A percentile compares a stretch with the other conserved stretches of the same genome.
phyloP scores from a whole-genome alignment of 1,139 yeast genomes.

The Chernovozyma sophiae-reginae region DNA sequence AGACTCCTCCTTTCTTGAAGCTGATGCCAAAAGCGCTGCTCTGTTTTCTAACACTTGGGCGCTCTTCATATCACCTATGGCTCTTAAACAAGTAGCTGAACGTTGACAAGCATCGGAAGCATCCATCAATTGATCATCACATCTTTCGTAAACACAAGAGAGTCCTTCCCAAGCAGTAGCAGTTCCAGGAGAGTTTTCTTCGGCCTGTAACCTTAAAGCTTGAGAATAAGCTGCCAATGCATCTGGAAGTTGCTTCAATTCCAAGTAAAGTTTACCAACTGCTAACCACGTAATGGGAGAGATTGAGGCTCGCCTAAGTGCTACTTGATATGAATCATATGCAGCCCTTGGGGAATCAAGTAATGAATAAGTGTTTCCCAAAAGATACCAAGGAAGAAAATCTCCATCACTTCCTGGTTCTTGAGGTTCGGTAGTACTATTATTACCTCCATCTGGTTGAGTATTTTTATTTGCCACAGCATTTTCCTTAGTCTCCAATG shows the following conservation, averaged over 20 bases:
- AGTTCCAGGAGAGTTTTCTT: conserved; percentile 45
- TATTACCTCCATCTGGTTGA: conserved; percentile 10
- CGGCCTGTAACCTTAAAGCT: conserved; percentile 51
- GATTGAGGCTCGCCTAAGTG: conserved; percentile 50
- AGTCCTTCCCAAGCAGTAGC: conserved; percentile 67
- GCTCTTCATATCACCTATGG: conserved; percentile 43
- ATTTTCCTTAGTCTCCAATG: conserved; percentile 14
- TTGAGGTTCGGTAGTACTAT: conserved; percentile 7
- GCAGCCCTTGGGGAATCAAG: conserved; percentile 48
- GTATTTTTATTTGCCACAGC: conserved; percentile 14
- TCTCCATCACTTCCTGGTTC: conserved; percentile 24
- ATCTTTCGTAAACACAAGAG: conserved; percentile 59
- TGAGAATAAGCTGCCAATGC: conserved; percentile 67
- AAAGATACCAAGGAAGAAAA: conserved; percentile 55
- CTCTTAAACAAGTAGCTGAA: conserved; percentile 47
- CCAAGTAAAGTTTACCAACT: conserved; percentile 57
- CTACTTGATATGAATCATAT: conserved; percentile 55
- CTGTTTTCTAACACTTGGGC: conserved; percentile 41
- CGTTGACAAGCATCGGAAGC: conserved; percentile 58
- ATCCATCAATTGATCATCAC: conserved; percentile 56
- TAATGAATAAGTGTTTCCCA: conserved; percentile 50
- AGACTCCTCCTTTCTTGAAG: conserved; percentile 35
- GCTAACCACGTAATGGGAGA: conserved; percentile 64
- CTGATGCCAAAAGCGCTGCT: conserved; percentile 36
- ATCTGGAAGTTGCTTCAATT: conserved; percentile 57